phyloP scores from a whole-genome alignment of 208 protist species.

The Wallacemonas sp. region DNA sequence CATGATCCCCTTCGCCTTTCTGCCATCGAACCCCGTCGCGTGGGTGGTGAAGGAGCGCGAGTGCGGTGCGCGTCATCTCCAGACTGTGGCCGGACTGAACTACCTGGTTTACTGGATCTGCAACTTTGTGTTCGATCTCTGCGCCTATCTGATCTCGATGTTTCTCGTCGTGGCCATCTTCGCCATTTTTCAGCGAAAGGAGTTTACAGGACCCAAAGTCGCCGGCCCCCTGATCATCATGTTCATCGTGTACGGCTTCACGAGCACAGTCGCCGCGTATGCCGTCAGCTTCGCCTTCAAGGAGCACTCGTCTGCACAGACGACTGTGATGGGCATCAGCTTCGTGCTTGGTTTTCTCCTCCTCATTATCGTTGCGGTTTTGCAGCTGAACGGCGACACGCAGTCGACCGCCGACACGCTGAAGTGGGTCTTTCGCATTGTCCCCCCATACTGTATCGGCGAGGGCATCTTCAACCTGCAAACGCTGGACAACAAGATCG shows the following conservation, averaged over 20 bases:
- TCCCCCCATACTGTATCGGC: slow-evolving; percentile 61
- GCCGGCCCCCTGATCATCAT: slow-evolving; percentile 23
- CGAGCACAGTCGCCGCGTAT: slow-evolving; percentile 46
- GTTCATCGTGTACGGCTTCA: slow-evolving; percentile 46
- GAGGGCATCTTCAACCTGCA: slow-evolving; percentile 58
- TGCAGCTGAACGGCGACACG: slow-evolving; percentile 32
- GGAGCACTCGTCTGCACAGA: slow-evolving; percentile 55
- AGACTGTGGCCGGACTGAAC: slow-evolving; percentile 47
- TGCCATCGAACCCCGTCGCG: slow-evolving; percentile 55
- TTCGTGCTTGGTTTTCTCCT: slow-evolving; percentile 59
- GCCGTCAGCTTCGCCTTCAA: slow-evolving; percentile 52
- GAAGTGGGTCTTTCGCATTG: slow-evolving; percentile 42
- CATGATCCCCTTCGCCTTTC: slow-evolving; percentile 68
- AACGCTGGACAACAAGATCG: slow-evolving; percentile 8
- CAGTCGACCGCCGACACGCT: slow-evolving; percentile 27
- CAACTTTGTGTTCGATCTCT: slow-evolving; percentile 65
- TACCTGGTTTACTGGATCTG: slow-evolving; percentile 54
- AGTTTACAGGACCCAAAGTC: slow-evolving; percentile 34
- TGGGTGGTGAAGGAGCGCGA: slow-evolving; percentile 62
- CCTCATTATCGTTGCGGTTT: slow-evolving; percentile 34
- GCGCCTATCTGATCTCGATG: slow-evolving; percentile 38
- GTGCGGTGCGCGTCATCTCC: slow-evolving; percentile 44
- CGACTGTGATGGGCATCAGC: slow-evolving; percentile 46
- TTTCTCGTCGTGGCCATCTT: slow-evolving; percentile 45
- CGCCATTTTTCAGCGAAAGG: slow-evolving; percentile 33